Evolutionary conservation across 2,329 filamentous ascomycete species (phyloP), one percentile per base, ranked within the genome.

Genomic region (Byssoonygena ceratinophila): DNA sequence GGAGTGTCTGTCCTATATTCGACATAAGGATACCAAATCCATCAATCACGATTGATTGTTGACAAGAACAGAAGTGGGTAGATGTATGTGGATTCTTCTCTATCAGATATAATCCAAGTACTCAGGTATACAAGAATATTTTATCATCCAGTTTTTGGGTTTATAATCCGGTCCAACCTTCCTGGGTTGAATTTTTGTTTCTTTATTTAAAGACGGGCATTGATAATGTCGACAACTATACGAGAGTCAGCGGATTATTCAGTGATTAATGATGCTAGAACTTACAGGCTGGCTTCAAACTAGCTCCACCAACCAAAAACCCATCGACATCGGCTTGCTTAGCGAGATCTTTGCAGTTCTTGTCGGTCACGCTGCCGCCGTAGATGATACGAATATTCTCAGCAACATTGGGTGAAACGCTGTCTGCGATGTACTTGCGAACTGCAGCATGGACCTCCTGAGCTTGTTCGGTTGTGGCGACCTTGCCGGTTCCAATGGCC

Each of bases 241-340:
- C 20, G 22, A 58, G 55, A 18, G 52, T 58, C 53, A 58, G 39
- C 25, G 31, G 29, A 25, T 20, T 31, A 2, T 36, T 39, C 25
- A 16, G 11, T 46, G 36, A 12, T 27, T 1, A 29, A 29, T 25
- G 20, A 18, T 12, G 52, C 37, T 20, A 53, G n/a, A 41, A 66
- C 84, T 78, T 75, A 88, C 84, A 96, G 60, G 87, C 90, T 68
- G 91, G 91, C 83, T 97, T 97, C 76, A 97, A 81, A 71, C 86
- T 92, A 68, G 91, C 91, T 72, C 91, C 91, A 60, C 91, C 91
- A 61, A 97, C 91, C 61, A 97, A 80, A 83, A 97, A 97, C 55
- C 92, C 92, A 72, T 98, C 92, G 71, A 98, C 95, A 72, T 98
- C 92, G 59, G 81, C 71, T 81, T 97, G 82, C 78, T 89, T 91